Evolutionary conservation across 495 filamentous ascomycete genomes (phyloP).

Genomic region (Glonium stellatum): DNA sequence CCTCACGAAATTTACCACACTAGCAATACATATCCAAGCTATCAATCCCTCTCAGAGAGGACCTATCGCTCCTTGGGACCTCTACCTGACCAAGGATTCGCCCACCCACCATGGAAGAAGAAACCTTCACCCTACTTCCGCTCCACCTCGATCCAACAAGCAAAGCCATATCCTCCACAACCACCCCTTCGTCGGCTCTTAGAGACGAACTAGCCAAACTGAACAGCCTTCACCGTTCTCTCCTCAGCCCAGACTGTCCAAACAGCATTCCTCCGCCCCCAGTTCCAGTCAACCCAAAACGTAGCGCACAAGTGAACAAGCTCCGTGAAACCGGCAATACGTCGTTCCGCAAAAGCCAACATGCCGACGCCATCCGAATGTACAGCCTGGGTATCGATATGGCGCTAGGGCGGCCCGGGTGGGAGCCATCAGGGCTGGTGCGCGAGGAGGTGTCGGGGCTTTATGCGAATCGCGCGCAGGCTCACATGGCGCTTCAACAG

Average conservation of each 20-base stretch:
- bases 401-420: constrained; percentile 70
- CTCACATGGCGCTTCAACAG: constrained; percentile 66
- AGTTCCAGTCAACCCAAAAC: constrained; percentile 30
- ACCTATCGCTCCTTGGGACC: no score
- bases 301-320: constrained; percentile 70
- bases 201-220: constrained; percentile 31
- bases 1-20: no score
- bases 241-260: constrained; percentile 34
- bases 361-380: constrained; percentile 67
- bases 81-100: no score
- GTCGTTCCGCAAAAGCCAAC: constrained; percentile 66
- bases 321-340: constrained; percentile 82
- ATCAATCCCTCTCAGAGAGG: no score
- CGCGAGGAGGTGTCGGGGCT: constrained; percentile 74
- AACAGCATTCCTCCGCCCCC: constrained; percentile 24
- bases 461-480: constrained; percentile 84
- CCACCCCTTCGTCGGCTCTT: constrained; percentile 27
- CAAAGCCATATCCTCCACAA: constrained; percentile 49
- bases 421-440: constrained; percentile 78
- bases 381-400: constrained; percentile 83
- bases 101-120: constrained; percentile 36
- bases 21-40: no score
- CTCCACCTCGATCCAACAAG: constrained; percentile 68
- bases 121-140: constrained; percentile 78
- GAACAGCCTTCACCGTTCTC: constrained; percentile 35